A percentile compares a stretch with the other conserved stretches of the same genome.
phyloP scores from a whole-genome alignment of 2,329 filamentous ascomycete genomes.

The Fusarium miscanthi region DNA sequence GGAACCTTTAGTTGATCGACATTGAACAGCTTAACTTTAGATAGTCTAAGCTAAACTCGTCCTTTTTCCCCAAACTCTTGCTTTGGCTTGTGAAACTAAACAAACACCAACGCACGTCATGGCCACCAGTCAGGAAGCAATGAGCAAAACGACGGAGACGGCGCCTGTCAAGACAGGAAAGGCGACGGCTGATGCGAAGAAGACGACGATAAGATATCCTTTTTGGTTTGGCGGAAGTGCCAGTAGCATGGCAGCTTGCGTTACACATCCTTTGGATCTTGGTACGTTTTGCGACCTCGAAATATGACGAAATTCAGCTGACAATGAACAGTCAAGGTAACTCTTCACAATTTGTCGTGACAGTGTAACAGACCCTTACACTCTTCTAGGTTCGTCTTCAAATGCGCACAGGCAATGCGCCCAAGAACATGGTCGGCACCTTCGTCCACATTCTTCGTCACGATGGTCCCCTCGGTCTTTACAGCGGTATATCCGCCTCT shows the following conservation, averaged over 20 bases:
- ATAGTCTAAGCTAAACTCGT: conserved; percentile 26
- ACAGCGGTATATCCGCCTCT: conserved; percentile 91
- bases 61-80: not conserved
- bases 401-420: conserved; percentile 79
- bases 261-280: conserved; percentile 94
- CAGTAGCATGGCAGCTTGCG: conserved; percentile 88
- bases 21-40: conserved; percentile 30
- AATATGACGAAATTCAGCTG: conserved; percentile 35
- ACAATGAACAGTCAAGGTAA: conserved; percentile 61
- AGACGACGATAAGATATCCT: conserved; percentile 69
- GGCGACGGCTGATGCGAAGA: conserved; percentile 52
- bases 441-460: conserved; percentile 82
- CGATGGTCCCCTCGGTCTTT: conserved; percentile 83
- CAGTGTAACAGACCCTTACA: conserved; percentile 8
- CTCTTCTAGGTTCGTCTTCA: conserved; percentile 80
- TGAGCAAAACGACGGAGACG: conserved; percentile 16
- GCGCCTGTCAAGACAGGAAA: conserved; percentile 33
- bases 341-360: not conserved
- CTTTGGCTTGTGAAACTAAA: conserved; percentile 4
- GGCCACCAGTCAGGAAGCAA: conserved; percentile 31
- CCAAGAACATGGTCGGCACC: conserved; percentile 86
- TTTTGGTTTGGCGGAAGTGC: conserved; percentile 98
- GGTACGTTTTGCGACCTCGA: conserved; percentile 64
- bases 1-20: conserved; percentile 9
- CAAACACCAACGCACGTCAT: conserved; percentile 27